Evolutionary conservation across 108 stramenopile genomes (phyloP).

Genomic region (Cyclotella choctawhatcheeana): DNA sequence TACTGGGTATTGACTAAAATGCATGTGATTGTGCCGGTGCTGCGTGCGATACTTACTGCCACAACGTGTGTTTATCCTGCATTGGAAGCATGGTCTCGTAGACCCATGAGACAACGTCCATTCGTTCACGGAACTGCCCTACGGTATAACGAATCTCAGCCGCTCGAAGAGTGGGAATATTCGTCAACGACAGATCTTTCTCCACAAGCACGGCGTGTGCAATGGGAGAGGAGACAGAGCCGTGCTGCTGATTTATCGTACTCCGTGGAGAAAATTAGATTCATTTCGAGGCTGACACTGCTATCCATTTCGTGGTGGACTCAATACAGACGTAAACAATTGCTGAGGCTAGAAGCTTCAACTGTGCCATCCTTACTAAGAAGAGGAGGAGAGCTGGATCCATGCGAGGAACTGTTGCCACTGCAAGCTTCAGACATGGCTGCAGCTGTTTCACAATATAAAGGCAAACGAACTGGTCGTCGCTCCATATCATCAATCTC

Average conservation of each 20-base stretch:
- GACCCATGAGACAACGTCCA: not conserved
- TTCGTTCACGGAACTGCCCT: not conserved
- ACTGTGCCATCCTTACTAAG: conserved; percentile 21
- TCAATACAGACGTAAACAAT: conserved; percentile 8
- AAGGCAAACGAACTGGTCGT: conserved; percentile 51
- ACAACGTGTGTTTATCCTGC: conserved; percentile 50
- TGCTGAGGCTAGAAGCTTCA: not conserved
- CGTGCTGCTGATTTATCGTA: conserved; percentile 21
- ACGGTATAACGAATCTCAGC: conserved; percentile 2
- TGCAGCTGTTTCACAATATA: conserved; percentile 25
- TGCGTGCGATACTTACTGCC: conserved; percentile 37
- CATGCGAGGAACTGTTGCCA: conserved; percentile 30
- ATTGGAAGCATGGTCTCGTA: conserved; percentile 41
- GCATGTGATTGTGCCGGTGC: conserved; percentile 21
- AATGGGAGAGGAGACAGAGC: conserved; percentile 10
- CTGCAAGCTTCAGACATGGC: conserved; percentile 31
- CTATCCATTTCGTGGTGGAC: conserved; percentile 41
- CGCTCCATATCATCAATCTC: conserved; percentile 34
- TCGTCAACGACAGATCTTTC: conserved; percentile 10
- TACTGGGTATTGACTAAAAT: conserved; percentile 3
- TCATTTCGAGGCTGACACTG: conserved; percentile 31
- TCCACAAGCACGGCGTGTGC: conserved; percentile 6
- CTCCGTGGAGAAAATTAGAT: conserved; percentile 37
- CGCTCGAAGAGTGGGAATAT: not conserved
- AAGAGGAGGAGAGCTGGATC: conserved; percentile 48